A percentile compares a stretch with the other conserved stretches of the same genome.
These are phyloP conservation scores for Musa beccarii DNA, from an alignment of 176 grass and related monocot species.

Conservation along the genomic window DNA sequence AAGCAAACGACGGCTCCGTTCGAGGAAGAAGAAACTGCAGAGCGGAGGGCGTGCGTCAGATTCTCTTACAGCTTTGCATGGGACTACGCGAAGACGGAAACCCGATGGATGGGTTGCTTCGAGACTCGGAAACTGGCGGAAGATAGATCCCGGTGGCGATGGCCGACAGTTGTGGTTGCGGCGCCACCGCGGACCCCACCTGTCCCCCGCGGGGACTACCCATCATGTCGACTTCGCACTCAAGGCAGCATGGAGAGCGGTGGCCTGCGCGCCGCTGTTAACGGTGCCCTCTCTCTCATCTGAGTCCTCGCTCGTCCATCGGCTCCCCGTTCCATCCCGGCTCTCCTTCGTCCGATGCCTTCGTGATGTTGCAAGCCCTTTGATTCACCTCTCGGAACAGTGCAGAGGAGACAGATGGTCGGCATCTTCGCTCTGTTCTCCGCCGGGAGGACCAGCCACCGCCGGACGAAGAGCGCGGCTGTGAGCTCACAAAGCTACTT, in stretches of 20 bases:
- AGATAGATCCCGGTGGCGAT: not conserved
- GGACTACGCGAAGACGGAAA: not conserved
- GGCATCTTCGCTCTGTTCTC: constrained; percentile 72
- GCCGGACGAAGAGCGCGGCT: constrained; percentile 57
- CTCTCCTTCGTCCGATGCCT: not conserved
- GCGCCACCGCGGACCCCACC: not conserved
- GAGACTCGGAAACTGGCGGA: not conserved
- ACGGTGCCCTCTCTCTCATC: not conserved
- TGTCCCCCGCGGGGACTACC: not conserved
- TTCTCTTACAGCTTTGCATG: not conserved
- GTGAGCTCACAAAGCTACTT: constrained; percentile 29
- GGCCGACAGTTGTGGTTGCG: not conserved
- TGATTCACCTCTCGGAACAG: not conserved
- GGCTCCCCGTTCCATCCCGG: not conserved
- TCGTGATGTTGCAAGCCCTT: not conserved
- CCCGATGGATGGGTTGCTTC: not conserved
- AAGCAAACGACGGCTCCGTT: not conserved
- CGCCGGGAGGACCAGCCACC: constrained; percentile 38
- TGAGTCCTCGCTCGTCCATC: not conserved
- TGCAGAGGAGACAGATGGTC: constrained; percentile 44
- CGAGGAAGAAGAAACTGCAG: not conserved
- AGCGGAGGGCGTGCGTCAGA: not conserved
- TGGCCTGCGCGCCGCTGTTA: not conserved
- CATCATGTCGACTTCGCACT: not conserved
- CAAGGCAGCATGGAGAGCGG: not conserved